phyloP scores from a whole-genome alignment of 2,329 filamentous ascomycete species.

The Fusarium multiceps region DNA sequence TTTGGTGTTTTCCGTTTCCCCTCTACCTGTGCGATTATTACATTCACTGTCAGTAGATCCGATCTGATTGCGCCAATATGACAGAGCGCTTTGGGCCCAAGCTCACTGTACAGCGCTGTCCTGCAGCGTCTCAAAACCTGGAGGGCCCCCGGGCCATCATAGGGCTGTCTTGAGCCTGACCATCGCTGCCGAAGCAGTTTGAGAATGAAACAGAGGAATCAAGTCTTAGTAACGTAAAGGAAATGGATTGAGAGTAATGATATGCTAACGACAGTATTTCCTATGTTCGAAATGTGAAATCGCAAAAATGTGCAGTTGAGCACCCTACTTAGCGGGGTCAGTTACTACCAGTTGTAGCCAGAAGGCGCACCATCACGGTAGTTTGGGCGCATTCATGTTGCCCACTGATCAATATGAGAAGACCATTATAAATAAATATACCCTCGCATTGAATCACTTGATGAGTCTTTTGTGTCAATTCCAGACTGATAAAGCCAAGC shows the following conservation, averaged over 20 bases:
- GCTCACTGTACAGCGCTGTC: not conserved
- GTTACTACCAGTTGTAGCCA: accelerated
- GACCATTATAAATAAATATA: not conserved
- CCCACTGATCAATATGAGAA: not conserved
- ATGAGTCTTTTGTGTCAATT: not conserved
- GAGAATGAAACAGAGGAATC: not conserved
- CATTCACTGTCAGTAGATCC: too few relatives aligned
- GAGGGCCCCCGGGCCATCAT: not conserved
- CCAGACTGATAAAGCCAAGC: not conserved
- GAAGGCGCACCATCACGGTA: not conserved
- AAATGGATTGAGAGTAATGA: not conserved
- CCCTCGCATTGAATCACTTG: accelerated
- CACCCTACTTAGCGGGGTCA: not conserved
- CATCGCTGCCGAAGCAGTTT: not conserved
- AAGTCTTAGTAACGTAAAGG: too few relatives aligned
- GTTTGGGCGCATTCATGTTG: not conserved
- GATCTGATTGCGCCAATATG: not conserved
- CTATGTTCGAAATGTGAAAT: not conserved
- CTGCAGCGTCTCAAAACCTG: not conserved
- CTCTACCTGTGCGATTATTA: too few relatives aligned
- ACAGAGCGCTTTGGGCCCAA: not conserved
- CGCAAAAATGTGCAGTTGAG: not conserved
- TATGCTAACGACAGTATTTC: not conserved
- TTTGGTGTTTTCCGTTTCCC: not conserved
- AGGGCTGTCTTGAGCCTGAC: not conserved